Percentiles rank a stretch among this genome's conserved stretches.
Evolutionary conservation across 805 yeast species (phyloP).

Genomic region (Candida oleophila): DNA sequence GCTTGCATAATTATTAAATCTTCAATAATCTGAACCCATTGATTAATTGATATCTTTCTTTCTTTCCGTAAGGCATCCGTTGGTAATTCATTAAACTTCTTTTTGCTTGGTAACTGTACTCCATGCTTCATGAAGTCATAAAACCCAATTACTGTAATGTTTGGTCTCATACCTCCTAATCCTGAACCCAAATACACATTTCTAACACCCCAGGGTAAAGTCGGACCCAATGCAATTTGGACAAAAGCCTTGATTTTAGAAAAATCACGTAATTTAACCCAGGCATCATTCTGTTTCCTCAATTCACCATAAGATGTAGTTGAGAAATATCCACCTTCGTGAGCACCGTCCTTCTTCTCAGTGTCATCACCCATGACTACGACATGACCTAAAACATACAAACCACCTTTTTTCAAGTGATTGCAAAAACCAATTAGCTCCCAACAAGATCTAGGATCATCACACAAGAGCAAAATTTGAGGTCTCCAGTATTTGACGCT

Average conservation of each 20-base stretch:
- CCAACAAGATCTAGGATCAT: conserved; percentile 92
- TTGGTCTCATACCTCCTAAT: conserved; percentile 97
- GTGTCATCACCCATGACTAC: conserved; percentile 53
- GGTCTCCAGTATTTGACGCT: conserved; percentile 99
- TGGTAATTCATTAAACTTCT: conserved; percentile 45
- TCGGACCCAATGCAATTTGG: conserved; percentile 85
- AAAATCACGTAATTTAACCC: conserved; percentile 80
- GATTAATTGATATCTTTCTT: conserved; percentile 62
- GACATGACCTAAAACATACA: conserved; percentile 91
- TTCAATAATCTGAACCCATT: conserved; percentile 92
- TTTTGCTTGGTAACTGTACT: conserved; percentile 24
- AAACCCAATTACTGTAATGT: conserved; percentile 89
- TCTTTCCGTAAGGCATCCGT: conserved; percentile 80
- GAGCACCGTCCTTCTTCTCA: conserved; percentile 5
- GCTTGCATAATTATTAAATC: conserved; percentile 86
- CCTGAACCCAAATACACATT: conserved; percentile 93
- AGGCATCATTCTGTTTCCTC: conserved; percentile 69
- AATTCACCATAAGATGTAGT: conserved; percentile 61
- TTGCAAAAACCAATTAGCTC: conserved; percentile 89
- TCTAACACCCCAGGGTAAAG: conserved; percentile 91
- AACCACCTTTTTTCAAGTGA: conserved; percentile 91
- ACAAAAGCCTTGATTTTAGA: conserved; percentile 88
- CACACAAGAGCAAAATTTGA: conserved; percentile 82
- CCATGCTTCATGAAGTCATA: conserved; percentile 60
- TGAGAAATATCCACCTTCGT: conserved; percentile 40